These are phyloP conservation scores for Exobasidium rhododendri DNA, from an alignment of 1,284 basidiomycete genomes.

Conservation along the genomic window DNA sequence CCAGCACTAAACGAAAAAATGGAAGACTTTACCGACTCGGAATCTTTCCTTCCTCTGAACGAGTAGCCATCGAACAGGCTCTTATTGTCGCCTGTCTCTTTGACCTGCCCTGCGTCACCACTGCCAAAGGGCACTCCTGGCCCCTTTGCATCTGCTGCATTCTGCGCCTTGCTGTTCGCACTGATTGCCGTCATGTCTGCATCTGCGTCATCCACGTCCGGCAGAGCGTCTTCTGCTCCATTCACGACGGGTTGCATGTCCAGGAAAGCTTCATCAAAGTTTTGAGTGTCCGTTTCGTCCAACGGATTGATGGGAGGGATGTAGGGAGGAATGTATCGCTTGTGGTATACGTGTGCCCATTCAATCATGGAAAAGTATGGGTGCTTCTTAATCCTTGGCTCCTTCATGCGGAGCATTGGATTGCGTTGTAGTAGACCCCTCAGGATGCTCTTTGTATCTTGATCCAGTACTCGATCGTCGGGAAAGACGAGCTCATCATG, in stretches of 20 bases:
- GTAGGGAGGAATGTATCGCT: conserved; percentile 95
- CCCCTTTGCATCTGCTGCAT: conserved; percentile 6
- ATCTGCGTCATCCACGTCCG: conserved; percentile 4
- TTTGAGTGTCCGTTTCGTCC: conserved; percentile 91
- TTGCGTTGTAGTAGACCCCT: conserved; percentile 89
- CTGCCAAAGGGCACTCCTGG: conserved; percentile 21
- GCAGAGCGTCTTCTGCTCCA: conserved; percentile 15
- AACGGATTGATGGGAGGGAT: conserved; percentile 87
- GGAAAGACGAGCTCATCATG: conserved; percentile 84
- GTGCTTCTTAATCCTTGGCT: conserved; percentile 87
- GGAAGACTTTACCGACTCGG: conserved; percentile 37
- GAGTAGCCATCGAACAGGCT: conserved; percentile 49
- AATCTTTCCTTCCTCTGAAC: conserved; percentile 45
- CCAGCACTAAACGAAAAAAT: conserved; percentile 23
- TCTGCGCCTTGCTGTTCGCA: neutral
- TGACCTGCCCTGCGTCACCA: conserved; percentile 15
- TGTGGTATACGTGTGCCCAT: conserved; percentile 88
- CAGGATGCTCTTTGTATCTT: conserved; percentile 89
- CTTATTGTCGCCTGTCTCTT: conserved; percentile 23
- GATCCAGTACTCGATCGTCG: conserved; percentile 82
- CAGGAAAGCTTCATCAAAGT: conserved; percentile 95
- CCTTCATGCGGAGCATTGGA: conserved; percentile 81
- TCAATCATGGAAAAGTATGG: conserved; percentile 95
- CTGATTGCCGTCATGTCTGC: neutral
- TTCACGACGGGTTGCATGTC: conserved; percentile 63